phyloP scores from a whole-genome alignment of 768 basidiomycete genomes.

The Hirschioporus abietinus region DNA sequence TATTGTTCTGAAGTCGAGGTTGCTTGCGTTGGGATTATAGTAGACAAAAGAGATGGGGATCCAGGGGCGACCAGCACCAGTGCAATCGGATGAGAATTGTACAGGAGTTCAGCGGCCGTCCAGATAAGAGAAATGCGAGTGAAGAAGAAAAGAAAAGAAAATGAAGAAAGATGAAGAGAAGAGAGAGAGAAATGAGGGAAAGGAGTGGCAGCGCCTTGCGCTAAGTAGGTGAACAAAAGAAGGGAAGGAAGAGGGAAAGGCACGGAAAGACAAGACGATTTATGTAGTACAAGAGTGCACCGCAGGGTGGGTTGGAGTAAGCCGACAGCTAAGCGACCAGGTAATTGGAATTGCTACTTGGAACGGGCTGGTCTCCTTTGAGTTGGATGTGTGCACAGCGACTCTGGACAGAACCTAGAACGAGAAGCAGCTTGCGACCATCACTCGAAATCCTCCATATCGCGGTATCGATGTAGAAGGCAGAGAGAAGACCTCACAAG shows the following conservation, averaged over 20 bases:
- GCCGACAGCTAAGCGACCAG: background rate
- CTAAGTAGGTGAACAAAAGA: background rate
- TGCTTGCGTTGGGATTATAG: conserved; percentile 12
- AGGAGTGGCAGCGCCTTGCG: background rate
- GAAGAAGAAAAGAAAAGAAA: conserved; percentile 21
- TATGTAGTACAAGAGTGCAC: conserved; percentile 2
- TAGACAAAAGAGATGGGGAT: conserved; percentile 4
- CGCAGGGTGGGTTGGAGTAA: background rate
- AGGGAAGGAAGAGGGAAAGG: background rate
- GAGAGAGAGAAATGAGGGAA: conserved; percentile 18
- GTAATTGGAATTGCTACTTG: background rate
- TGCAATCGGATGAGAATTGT: conserved; percentile 17
- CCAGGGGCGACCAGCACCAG: conserved; percentile 51
- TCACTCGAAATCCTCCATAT: conserved; percentile 1
- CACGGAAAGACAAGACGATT: background rate
- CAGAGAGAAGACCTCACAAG: background rate
- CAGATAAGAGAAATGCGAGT: background rate
- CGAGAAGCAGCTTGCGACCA: background rate
- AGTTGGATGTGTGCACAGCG: background rate
- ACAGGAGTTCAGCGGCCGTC: conserved; percentile 17
- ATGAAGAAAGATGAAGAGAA: conserved; percentile 29
- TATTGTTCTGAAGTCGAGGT: conserved; percentile 14
- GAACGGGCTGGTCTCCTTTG: background rate
- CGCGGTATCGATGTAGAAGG: background rate
- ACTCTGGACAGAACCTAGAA: background rate